A percentile compares a stretch with the other conserved stretches of the same genome.
These are phyloP conservation scores for Leptographium flavum DNA, from an alignment of 2,329 filamentous ascomycete genomes.

Conservation along the genomic window DNA sequence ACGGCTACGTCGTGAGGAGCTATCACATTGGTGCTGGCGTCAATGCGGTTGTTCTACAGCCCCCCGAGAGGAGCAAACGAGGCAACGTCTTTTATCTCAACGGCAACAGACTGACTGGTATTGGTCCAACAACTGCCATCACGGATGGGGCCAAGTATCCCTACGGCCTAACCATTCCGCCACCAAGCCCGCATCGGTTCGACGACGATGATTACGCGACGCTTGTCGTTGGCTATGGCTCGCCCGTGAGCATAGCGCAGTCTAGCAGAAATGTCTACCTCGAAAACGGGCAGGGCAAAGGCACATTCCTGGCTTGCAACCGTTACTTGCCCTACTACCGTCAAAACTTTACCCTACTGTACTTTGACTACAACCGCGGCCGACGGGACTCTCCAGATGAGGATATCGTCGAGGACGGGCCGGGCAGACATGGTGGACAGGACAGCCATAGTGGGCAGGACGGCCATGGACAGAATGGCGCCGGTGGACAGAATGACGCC, in stretches of 20 bases:
- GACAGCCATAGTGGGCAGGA: too few relatives aligned
- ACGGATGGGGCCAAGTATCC: too few relatives aligned
- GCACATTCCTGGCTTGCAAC: slow-evolving; percentile 28
- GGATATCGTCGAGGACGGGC: too few relatives aligned
- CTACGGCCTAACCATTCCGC: slow-evolving; percentile 20
- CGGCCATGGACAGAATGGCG: too few relatives aligned
- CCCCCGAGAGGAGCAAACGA: slow-evolving; percentile 8
- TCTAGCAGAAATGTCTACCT: background rate
- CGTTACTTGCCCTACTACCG: slow-evolving; percentile 27
- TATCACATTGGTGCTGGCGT: slow-evolving; percentile 29
- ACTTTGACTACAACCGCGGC: slow-evolving; percentile 19
- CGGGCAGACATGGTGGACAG: too few relatives aligned
- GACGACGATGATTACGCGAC: slow-evolving; percentile 15
- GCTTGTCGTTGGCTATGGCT: slow-evolving; percentile 24
- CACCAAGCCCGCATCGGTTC: background rate
- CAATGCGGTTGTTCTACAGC: slow-evolving; percentile 22
- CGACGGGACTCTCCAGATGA: too few relatives aligned
- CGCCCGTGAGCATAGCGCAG: background rate
- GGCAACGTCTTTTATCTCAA: slow-evolving; percentile 33
- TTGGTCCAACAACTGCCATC: too few relatives aligned
- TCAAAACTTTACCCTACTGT: slow-evolving; percentile 22
- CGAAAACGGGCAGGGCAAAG: slow-evolving; percentile 9
- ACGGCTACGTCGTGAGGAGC: slow-evolving; percentile 24
- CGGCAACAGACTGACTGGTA: too few relatives aligned
- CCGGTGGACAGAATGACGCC: too few relatives aligned